phyloP scores from a whole-genome alignment of 164 flowering plant genomes.

The Warburgia ugandensis region DNA sequence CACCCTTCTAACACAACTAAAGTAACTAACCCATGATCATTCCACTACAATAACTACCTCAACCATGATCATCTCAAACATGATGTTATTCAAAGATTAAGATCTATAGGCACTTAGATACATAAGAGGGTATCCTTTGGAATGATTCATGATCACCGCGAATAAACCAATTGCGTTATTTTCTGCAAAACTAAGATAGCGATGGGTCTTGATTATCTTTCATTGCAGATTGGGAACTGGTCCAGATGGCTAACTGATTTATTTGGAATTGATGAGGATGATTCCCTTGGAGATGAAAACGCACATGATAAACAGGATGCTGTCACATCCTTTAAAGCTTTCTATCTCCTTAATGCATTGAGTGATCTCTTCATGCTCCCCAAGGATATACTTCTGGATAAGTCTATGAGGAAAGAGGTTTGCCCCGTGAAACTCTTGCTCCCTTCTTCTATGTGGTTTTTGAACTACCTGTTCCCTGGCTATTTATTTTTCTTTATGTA shows the following conservation, averaged over 20 bases:
- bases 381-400: slow-evolving; percentile 66
- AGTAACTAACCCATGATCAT: too few species aligned
- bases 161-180: too few species aligned
- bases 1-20: too few species aligned
- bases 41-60: too few species aligned
- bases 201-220: slow-evolving; percentile 3
- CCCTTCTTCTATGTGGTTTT: neutral
- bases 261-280: slow-evolving; percentile 61
- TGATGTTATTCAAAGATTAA: too few species aligned
- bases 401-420: slow-evolving; percentile 78
- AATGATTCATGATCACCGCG: too few species aligned
- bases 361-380: slow-evolving; percentile 98
- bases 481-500: neutral
- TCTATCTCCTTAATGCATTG: slow-evolving; percentile 79
- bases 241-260: slow-evolving; percentile 86
- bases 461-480: neutral
- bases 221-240: slow-evolving; percentile 75
- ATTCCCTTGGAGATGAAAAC: slow-evolving; percentile 25
- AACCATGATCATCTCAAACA: too few species aligned
- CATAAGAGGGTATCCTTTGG: too few species aligned
- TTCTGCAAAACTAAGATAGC: too few species aligned
- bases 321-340: slow-evolving; percentile 53
- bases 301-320: slow-evolving; percentile 20
- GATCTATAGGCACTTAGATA: too few species aligned
- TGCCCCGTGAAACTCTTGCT: neutral